Evolutionary conservation across 2,329 filamentous ascomycete species (phyloP), one percentile per base, ranked within the genome.

Genomic region (Fusarium buxicola): DNA sequence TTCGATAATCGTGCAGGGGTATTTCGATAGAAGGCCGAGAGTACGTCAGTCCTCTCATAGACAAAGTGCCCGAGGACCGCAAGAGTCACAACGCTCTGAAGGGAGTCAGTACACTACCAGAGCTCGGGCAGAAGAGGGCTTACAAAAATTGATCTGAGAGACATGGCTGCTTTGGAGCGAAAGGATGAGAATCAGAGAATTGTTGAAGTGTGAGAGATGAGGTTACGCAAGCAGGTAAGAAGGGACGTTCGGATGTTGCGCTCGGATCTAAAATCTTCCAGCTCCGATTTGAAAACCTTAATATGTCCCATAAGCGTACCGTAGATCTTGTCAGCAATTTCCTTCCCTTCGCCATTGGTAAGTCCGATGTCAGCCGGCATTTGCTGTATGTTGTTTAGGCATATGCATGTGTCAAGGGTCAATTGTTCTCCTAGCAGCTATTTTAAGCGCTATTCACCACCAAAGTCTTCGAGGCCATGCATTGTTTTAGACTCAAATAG

Each of bases 1-100:
- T 55, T 66, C 8, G 50, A 39, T 13, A 79, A 44, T n/a, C 72
- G 65, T 2, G 43, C 51, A 0, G 76, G 77, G 0, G 71, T 58
- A 30, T 79, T 78, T 1, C 44, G 58, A 27, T 69, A 68, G 24
- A 76, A 68, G 7, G 63, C 50, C 24, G 55, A 58, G 2, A 72
- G 16, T 10, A 65, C 38, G 7, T 53, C 35, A 16, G 47, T 39
- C 11, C 62, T 65, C n/a, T 65, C 62, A 9, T 59, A 66, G 2
- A 65, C 21, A 7, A 63, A 63, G 5, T 54, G 54, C 7, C 15
- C 24, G 15, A 63, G 25, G 10, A 58, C 12, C 10, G 53, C 62
- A 9, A 65, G 7, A 30, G 60, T 24, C 12, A 63, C 5, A 9
- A 66, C 44, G 3, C n/a, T 25, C 62, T 65, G 12, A 0, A n/a